These are phyloP conservation scores for Gleditsia sinensis DNA, from an alignment of 306 rosid genomes.

Conservation along the genomic window DNA sequence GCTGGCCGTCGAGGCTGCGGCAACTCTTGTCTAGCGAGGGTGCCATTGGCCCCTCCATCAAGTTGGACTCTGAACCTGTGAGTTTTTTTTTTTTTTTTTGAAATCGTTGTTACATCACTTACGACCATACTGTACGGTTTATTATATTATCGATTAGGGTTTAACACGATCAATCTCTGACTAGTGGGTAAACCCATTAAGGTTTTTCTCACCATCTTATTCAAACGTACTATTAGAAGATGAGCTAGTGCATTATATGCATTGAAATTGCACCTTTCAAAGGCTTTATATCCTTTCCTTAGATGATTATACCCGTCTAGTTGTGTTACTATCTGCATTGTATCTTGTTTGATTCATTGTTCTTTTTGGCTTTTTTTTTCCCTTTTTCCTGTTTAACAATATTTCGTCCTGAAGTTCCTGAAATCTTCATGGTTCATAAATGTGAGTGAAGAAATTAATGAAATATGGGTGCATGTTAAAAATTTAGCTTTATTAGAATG, in stretches of 20 bases:
- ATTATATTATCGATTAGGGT: constrained; percentile 23
- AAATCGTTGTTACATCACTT: neutral
- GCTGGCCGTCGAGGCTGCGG: constrained; percentile 88
- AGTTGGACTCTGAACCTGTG: constrained; percentile 78
- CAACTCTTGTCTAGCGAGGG: constrained; percentile 83
- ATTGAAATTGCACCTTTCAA: constrained; percentile 4
- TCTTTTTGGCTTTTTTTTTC: too few relatives aligned
- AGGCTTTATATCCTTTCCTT: neutral
- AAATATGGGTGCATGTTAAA: neutral
- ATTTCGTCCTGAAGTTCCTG: constrained; percentile 5
- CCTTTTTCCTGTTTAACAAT: too few relatives aligned
- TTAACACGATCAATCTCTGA: constrained; percentile 21
- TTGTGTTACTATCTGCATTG: neutral
- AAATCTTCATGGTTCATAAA: neutral
- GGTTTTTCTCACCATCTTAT: constrained; percentile 17
- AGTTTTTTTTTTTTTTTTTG: constrained; percentile 31
- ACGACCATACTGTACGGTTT: neutral
- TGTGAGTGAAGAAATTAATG: neutral
- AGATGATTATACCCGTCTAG: neutral
- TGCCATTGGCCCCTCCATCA: constrained; percentile 71
- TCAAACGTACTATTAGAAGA: neutral
- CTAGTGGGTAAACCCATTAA: neutral
- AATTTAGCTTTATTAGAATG: neutral
- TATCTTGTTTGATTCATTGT: neutral
- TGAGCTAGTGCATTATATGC: neutral